A percentile compares a stretch with the other conserved stretches of the same genome.
Conservation (phyloP, 2,329 filamentous ascomycete species). For the Mycosphaerelloides madeirae region DNA sequence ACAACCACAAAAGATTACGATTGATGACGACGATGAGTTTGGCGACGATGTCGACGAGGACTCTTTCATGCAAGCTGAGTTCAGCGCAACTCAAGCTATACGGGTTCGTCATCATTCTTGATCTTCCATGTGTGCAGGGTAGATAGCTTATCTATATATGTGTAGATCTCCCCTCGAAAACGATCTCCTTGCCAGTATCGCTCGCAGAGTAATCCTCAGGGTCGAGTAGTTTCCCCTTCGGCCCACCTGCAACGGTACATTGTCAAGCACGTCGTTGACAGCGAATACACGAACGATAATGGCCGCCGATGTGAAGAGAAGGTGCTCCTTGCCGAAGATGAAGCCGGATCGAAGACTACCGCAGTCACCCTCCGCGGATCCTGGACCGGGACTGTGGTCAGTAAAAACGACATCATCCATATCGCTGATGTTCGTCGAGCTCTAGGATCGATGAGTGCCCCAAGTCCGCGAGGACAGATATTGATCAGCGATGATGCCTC, state of each 20-base stretch:
- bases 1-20: constrained; percentile 3
- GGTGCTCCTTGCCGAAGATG: constrained; percentile 77
- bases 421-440: constrained; percentile 53
- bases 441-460: constrained; percentile 50
- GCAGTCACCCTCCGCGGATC: constrained; percentile 75
- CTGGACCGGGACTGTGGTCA: constrained; percentile 78
- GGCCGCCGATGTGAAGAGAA: constrained; percentile 56
- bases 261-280: constrained; percentile 67
- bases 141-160: constrained; percentile 31
- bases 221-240: too few species aligned
- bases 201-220: too few species aligned
- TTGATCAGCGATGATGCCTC: constrained; percentile 69
- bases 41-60: constrained; percentile 69
- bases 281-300: constrained; percentile 60
- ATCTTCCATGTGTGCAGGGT: constrained; percentile 19
- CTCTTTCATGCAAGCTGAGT: constrained; percentile 59
- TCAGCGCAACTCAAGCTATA: constrained; percentile 66
- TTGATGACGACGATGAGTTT: constrained; percentile 66
- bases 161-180: constrained; percentile 25
- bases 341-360: constrained; percentile 61
- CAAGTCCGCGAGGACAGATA: constrained; percentile 57
- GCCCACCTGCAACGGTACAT: constrained; percentile 58
- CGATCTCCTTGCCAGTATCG: constrained; percentile 17
- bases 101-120: constrained; percentile 34
- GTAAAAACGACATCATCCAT: constrained; percentile 71